Conservation (phyloP, 1,284 basidiomycete genomes). For the Pholiota adiposa region DNA sequence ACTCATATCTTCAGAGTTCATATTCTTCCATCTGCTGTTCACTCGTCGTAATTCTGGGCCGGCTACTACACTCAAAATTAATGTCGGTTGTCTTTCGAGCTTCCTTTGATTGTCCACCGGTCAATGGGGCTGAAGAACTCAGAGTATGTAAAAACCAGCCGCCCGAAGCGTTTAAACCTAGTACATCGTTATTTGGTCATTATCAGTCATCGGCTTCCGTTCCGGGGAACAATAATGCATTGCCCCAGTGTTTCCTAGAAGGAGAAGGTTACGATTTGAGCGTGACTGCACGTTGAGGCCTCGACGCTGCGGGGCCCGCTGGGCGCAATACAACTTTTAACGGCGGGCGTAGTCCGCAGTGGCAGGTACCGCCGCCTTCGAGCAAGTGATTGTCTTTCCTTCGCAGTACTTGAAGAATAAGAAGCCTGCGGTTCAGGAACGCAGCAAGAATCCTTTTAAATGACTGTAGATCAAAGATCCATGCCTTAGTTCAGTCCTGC, state of each 20-base stretch:
- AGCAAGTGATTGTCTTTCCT: neutral
- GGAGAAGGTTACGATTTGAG: neutral
- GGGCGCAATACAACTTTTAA: neutral
- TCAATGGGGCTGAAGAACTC: neutral
- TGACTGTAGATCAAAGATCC: slow-evolving; percentile 22
- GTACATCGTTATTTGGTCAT: neutral
- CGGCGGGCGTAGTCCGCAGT: neutral
- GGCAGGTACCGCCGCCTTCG: neutral
- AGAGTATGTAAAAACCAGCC: neutral
- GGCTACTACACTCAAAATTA: neutral
- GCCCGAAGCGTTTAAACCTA: neutral
- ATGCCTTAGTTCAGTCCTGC: neutral
- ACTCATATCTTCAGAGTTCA: neutral
- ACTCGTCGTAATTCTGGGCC: neutral
- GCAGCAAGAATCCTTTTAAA: slow-evolving; percentile 11
- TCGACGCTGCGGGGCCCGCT: neutral
- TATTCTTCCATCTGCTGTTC: neutral
- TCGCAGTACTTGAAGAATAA: neutral
- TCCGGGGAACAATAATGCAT: neutral
- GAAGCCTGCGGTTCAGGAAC: slow-evolving; percentile 18
- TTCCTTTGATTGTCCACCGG: neutral
- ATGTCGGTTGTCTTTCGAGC: neutral
- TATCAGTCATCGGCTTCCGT: neutral
- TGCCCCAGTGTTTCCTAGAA: neutral
- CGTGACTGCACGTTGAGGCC: neutral